Evolutionary conservation across 2,329 filamentous ascomycete species (phyloP), one percentile per base, ranked within the genome.

Genomic region (Elsinoe arachidis): DNA sequence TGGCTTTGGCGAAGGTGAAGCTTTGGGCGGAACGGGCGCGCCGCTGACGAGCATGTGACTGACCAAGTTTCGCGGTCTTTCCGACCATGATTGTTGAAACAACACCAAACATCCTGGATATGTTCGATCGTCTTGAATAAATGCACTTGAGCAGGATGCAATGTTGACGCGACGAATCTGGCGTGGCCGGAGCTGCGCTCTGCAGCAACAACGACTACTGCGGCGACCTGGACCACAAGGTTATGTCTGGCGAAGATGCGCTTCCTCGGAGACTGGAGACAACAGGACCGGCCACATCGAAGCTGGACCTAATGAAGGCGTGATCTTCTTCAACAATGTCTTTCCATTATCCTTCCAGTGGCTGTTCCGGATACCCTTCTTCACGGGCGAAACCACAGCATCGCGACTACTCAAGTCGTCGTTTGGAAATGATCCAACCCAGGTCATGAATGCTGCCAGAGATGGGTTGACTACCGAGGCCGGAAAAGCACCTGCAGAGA

Each of bases 321-420:
- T 97, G 46, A 72, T 96, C 5, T 99, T 95, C 74, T 85, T 97
- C 66, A 90, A 95, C 69, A 95, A 93, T 72, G 80, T 97, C 52
- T 95, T 95, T 60, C 92, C 92, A 0, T 77, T 93, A 26, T 87
- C 83, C 64, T 78, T 96, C 34, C 79, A 81, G 65, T 86, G 83
- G 76, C 67, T 83, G 2, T 70, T 83, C 21, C 74, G 79, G 10
- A 67, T 84, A 2, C 76, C 82, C 23, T 76, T 74, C 61, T 64
- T 81, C 2, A 65, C 84, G 55, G 76, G 77, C 62, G 72, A 73
- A 37, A 74, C 83, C 19, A 59, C 47, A 52, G 74, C 81, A 60
- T 76, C 54, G 4, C 23, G 43, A 49, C 38, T 56, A 12, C 43
- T 56, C 15, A n/a, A 74, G 35, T 77, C 76, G 5, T 72, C 80